Base-by-base conservation (phyloP, 768 basidiomycete species). In the Mycena olivaceomarginata region DNA sequence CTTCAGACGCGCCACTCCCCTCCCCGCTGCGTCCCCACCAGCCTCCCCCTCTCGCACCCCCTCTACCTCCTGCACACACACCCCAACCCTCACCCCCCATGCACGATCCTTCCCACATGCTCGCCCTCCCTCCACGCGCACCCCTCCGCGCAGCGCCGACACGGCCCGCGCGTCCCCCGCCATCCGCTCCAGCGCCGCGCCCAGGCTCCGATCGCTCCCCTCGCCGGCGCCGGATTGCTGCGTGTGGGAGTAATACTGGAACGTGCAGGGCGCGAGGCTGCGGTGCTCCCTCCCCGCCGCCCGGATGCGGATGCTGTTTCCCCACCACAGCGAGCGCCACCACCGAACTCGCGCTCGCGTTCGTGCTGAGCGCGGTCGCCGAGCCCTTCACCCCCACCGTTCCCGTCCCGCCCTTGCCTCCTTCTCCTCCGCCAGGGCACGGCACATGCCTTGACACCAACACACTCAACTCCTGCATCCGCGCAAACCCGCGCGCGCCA, bases 391-490 rank as follows among this genome's bases (percentile, higher is more conserved):
- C 25, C 25, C 25, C 2, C 25, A 2, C 25, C 25, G 25, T 25
- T n/a, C 31, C 31, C 31, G n/a, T 3, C 31, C 31, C 74, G 45
- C 73, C 75, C 71, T 74, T n/a, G n/a, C n/a, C n/a, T n/a, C n/a
- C n/a, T n/a, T n/a, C n/a, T n/a, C n/a, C n/a, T n/a, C n/a, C n/a
- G n/a, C n/a, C n/a, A 43, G 51, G 68, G 65, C 31, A 62, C 12
- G 81, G 75, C 0, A 86, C 82, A 71, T 91, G 88, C 63, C 86
- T 84, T 15, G 90, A 88, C n/a, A 90, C 87, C 8, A 94, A 82
- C 10, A 92, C 85, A 1, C 89, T 90, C 22, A 94, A 82, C 53
- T 85, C 87, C 79, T 95, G 94, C 59, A 93, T 92, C 31, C 90
- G 83, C 22, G 91, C 84, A 73, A 94, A 94, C 15, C 92, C 92